Base-by-base conservation (phyloP, 495 filamentous ascomycete species). In the Cercophora scortea region DNA sequence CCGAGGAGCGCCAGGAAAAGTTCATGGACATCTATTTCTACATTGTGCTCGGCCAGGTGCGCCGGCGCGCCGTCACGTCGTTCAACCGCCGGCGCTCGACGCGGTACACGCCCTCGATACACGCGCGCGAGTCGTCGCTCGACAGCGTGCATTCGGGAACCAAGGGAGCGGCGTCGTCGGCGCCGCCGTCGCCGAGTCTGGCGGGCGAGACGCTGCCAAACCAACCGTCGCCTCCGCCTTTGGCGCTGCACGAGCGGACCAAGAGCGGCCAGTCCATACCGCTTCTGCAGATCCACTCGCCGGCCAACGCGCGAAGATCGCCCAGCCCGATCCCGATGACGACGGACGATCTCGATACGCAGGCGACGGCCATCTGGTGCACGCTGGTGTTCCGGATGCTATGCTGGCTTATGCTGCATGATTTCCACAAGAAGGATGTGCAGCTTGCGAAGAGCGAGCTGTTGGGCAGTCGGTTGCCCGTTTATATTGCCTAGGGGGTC, bases 381-480 rank as follows among this genome's bases (percentile, higher is more conserved):
- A 63, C 67, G 12, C 60, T 77, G n/a, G 63, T 76, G 0, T 73
- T 76, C 49, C 62, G 76, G 6, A 79, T 78, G 76, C 56, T 79
- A 34, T 77, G 73, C 58, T 78, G 76, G 76, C 55, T 79, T 6
- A 55, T 71, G 50, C 56, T 78, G 54, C 75, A 79, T 50, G 73
- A 78, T 57, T 79, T 79, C 39, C 60, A 78, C 56, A 70, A 68
- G 25, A 61, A 67, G 35, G 76, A 79, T 40, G 62, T 71, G 10
- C 71, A 72, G 62, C 63, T 75, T 8, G 56, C 73, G n/a, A 70
- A 72, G 52, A 71, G 69, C 51, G 72, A 72, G 59, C 55, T 75
- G 34, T 49, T 70, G 36, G 74, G 73, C 10, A 76, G 67, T 50
- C 64, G 75, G n/a, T 64, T 77, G 63, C 74, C 74, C 1, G 69